A percentile compares a stretch with the other conserved stretches of the same genome.
These are phyloP conservation scores for Ceratocystis lukuohia DNA, from an alignment of 2,329 filamentous ascomycete genomes.

Conservation along the genomic window DNA sequence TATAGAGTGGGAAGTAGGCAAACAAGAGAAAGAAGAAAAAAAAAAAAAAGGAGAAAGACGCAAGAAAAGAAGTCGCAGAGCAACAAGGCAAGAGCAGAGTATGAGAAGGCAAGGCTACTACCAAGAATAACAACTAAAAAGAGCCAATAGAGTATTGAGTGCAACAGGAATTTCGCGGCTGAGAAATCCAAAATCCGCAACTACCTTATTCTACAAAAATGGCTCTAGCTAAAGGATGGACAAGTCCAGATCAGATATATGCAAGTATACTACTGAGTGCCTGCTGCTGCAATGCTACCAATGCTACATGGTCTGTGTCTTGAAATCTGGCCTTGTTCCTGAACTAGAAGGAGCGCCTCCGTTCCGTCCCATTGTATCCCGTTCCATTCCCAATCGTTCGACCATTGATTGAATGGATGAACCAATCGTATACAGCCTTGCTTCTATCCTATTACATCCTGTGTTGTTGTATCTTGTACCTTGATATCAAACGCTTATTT, in stretches of 20 bases:
- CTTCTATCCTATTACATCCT: not conserved
- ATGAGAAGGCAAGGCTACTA: not conserved
- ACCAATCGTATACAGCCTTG: too few relatives aligned
- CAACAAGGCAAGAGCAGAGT: not conserved
- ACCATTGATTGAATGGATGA: too few relatives aligned
- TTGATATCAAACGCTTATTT: not conserved
- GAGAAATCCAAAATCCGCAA: conserved; percentile 1
- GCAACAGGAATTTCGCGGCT: conserved; percentile 8
- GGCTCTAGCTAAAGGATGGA: conserved; percentile 11
- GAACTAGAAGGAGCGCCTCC: not conserved
- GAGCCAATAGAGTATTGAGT: conserved; percentile 8
- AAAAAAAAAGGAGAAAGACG: not conserved
- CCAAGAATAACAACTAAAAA: conserved; percentile 1
- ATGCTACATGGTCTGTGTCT: not conserved
- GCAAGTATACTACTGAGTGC: not conserved
- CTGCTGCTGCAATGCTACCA: conserved; percentile 8
- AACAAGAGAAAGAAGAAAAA: not conserved
- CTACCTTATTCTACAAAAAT: not conserved
- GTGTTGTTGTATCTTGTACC: not conserved
- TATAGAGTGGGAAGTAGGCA: not conserved
- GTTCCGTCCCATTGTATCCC: not conserved
- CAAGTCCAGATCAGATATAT: conserved; percentile 4
- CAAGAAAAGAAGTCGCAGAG: not conserved
- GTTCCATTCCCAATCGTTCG: not conserved
- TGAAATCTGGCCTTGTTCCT: conserved; percentile 4